Base-by-base conservation (phyloP, 2,329 filamentous ascomycete species). In the Sporothrix humicola region DNA sequence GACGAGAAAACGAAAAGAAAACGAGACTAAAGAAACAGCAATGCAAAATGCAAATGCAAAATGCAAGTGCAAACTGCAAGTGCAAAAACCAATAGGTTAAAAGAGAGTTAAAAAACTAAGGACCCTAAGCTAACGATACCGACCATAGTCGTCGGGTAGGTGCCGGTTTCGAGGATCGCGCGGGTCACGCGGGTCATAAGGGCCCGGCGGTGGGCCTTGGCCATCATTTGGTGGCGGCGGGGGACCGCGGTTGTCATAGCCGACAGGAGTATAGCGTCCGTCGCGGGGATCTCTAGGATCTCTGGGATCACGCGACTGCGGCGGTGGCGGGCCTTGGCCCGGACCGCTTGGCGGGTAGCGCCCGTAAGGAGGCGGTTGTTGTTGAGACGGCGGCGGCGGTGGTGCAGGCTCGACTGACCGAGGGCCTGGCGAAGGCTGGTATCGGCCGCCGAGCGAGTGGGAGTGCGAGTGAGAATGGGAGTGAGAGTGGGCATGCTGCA, bases 391-490 rank as follows among this genome's bases (percentile, higher is more conserved):
- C n/a, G 58, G 20, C 37, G 44, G 66, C 4, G 66, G 66, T n/a
- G 48, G 66, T 17, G 66, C 70, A 3, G 63, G 75, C 68, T 77
- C 76, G 69, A 61, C 75, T 0, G 74, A 54, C 5, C 78, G 77
- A 2, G 73, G 69, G 1, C 78, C 78, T 0, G 79, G 76, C 9
- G 75, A 74, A 1, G 75, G 75, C 37, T 74, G 75, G 74, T 79
- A 80, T 20, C 78, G 77, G 9, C 77, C 77, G 50, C 77, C 76
- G 0, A 81, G 73, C 0, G 80, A 81, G n/a, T 76, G 74, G 23
- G 79, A 77, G 37, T 80, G 79, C 26, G 79, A 77, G 26, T 80
- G 79, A 13, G 79, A 78, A 69, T 80, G 80, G 4, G 76, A 9
- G 76, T 75, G 76, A 75, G 78, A 23, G 74, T 76, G 48, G 37